Evolutionary conservation across 2,329 filamentous ascomycete species (phyloP).

Genomic region (Coniochaeta ligniaria): DNA sequence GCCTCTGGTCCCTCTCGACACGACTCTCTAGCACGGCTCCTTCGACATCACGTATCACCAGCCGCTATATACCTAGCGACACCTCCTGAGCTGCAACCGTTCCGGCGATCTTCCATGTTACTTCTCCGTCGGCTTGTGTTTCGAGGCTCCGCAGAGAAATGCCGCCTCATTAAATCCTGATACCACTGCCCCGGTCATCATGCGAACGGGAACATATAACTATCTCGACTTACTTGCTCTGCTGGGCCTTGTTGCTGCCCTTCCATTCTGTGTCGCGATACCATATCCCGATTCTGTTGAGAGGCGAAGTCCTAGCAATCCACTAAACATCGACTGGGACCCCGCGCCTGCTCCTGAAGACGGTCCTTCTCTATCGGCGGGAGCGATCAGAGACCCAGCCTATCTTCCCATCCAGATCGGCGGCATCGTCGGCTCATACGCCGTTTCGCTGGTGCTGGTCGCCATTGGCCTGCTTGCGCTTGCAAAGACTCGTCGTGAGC

Average conservation of each 20-base stretch:
- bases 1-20: background rate
- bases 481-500: conserved; percentile 45
- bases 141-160: conserved; percentile 36
- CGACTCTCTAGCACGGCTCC: conserved; percentile 10
- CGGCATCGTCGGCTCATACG: conserved; percentile 77
- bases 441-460: conserved; percentile 67
- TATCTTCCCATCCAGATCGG: conserved; percentile 77
- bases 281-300: conserved; percentile 10
- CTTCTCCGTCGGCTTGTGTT: conserved; percentile 43
- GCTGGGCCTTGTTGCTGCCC: conserved; percentile 11
- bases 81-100: conserved; percentile 19
- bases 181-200: conserved; percentile 24
- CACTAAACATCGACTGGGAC: conserved; percentile 42
- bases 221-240: conserved; percentile 14
- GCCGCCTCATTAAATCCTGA: conserved; percentile 20
- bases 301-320: conserved; percentile 17
- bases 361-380: conserved; percentile 50
- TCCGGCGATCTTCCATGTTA: conserved; percentile 34
- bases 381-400: conserved; percentile 51
- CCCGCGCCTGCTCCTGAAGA: conserved; percentile 54
- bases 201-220: conserved; percentile 27
- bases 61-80: conserved; percentile 48
- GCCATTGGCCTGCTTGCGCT: conserved; percentile 58
- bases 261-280: conserved; percentile 20
- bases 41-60: conserved; percentile 32